Evolutionary conservation across 495 filamentous ascomycete genomes (phyloP).

Genomic region (Margaritispora aquatica): DNA sequence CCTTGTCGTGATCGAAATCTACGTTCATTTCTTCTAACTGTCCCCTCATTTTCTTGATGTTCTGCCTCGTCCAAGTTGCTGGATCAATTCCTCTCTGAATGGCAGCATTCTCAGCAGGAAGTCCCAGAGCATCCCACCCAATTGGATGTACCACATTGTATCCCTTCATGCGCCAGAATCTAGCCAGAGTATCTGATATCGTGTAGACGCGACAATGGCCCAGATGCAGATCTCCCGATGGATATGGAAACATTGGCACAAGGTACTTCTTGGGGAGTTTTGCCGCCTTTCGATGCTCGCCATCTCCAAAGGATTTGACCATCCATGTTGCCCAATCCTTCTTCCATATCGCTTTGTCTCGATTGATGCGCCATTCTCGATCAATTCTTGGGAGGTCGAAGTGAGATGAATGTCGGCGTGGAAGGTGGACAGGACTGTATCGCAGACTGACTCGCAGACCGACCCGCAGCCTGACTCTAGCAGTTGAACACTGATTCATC

Average conservation of each 20-base stretch:
- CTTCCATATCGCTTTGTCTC: slow-evolving; percentile 30
- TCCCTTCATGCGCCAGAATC: slow-evolving; percentile 72
- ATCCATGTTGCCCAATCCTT: neutral
- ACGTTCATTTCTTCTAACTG: slow-evolving; percentile 72
- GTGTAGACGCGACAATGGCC: slow-evolving; percentile 88
- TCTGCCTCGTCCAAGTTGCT: slow-evolving; percentile 68
- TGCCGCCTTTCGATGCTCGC: slow-evolving; percentile 10
- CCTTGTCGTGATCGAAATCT: slow-evolving; percentile 75
- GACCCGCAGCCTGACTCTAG: neutral
- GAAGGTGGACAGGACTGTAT: neutral
- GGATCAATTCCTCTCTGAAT: slow-evolving; percentile 79
- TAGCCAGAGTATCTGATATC: slow-evolving; percentile 77
- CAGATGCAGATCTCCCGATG: slow-evolving; percentile 83
- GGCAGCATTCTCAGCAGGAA: slow-evolving; percentile 91
- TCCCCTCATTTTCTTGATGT: slow-evolving; percentile 78
- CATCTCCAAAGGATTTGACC: neutral
- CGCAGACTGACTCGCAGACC: neutral
- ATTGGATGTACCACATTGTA: slow-evolving; percentile 77
- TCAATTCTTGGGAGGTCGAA: slow-evolving; percentile 63
- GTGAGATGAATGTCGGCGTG: slow-evolving; percentile 12
- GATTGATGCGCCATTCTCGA: slow-evolving; percentile 65
- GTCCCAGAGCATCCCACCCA: slow-evolving; percentile 90
- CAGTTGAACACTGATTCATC: slow-evolving; percentile 1
- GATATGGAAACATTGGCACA: slow-evolving; percentile 90
- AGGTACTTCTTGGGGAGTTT: slow-evolving; percentile 58